phyloP scores from a whole-genome alignment of 176 grass and related monocot species.

The Themeda triandra region DNA sequence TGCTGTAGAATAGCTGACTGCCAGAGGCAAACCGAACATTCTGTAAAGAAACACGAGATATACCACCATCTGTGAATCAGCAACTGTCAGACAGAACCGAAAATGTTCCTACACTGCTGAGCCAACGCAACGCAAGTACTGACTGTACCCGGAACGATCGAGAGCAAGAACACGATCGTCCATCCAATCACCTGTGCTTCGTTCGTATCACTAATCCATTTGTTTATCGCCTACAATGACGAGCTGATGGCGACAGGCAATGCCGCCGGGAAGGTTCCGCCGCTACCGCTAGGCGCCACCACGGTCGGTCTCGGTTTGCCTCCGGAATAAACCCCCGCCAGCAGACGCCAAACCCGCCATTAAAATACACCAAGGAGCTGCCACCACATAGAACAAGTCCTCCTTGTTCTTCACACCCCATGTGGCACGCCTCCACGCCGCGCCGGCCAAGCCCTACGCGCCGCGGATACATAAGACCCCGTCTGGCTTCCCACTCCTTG shows the following conservation, averaged over 20 bases:
- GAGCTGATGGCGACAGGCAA: slow-evolving; percentile 30
- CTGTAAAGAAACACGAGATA: not conserved
- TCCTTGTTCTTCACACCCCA: slow-evolving; percentile 75
- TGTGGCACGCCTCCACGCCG: slow-evolving; percentile 50
- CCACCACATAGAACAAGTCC: slow-evolving; percentile 55
- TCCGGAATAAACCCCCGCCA: slow-evolving; percentile 20
- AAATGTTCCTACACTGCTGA: not conserved
- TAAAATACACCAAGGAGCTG: not conserved
- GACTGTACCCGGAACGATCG: not conserved
- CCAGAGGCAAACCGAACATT: not conserved
- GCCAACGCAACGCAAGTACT: not conserved
- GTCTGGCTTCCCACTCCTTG: slow-evolving; percentile 22
- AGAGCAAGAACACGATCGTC: not conserved
- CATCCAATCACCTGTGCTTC: slow-evolving; percentile 32
- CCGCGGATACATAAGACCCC: slow-evolving; percentile 6
- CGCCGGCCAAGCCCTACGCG: slow-evolving; percentile 38
- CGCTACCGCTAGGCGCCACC: too few relatives aligned
- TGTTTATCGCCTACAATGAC: slow-evolving; percentile 30
- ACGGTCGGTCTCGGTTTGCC: slow-evolving; percentile 13
- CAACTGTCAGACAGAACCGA: not conserved
- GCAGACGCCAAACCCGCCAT: slow-evolving; percentile 8
- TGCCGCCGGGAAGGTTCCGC: slow-evolving; percentile 28
- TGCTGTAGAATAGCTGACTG: slow-evolving; percentile 4
- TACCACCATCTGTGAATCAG: not conserved
- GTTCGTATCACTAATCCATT: slow-evolving; percentile 30